Evolutionary conservation across 306 rosid genomes (phyloP), one percentile per base, ranked within the genome.

Genomic region (Ceratonia siliqua): DNA sequence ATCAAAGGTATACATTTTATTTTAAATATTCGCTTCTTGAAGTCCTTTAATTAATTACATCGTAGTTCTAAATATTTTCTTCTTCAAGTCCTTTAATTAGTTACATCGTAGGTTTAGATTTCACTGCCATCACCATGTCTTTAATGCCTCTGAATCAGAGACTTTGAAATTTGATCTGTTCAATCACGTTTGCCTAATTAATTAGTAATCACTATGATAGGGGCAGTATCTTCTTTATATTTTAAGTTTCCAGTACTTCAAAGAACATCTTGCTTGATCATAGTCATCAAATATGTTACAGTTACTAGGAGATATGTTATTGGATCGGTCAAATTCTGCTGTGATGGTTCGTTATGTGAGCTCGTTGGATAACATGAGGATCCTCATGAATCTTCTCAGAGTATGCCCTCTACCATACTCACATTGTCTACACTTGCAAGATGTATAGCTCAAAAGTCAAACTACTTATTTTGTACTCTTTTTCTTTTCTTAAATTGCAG

Each of bases 321-420:
- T 92, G 77, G 98, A 92, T 83, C 88, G 98, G 46, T 87, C 96
- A 1, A 92, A 92, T 80, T 81, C 90, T 39, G 88, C 86, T 46
- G 89, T 89, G 39, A 92, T 92, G 98, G 80, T 92, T 35, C 89
- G 89, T 48, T 92, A 90, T 22, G 98, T 90, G 81, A 88, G 92
- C 85, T 90, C 98, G 24, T 78, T 88, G 82, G 92, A 84, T 68
- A 90, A 92, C 81, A 78, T 92, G 87, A 82, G 90, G 87, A 90
- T 90, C 78, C 92, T 92, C 74, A 92, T 92, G 98, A 90, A 90
- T 79, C 98, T 92, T 80, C 89, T 90, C 21, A 90, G 96, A 59
- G 98, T 90, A 92, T 20, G 70, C 54, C 14, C 24, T 38, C 49
- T 63, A 32, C 21, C 21, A 1, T 33, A 4, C 32, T 28, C 69